Evolutionary conservation across 306 rosid species (phyloP).

Genomic region (Medicago ruthenica): DNA sequence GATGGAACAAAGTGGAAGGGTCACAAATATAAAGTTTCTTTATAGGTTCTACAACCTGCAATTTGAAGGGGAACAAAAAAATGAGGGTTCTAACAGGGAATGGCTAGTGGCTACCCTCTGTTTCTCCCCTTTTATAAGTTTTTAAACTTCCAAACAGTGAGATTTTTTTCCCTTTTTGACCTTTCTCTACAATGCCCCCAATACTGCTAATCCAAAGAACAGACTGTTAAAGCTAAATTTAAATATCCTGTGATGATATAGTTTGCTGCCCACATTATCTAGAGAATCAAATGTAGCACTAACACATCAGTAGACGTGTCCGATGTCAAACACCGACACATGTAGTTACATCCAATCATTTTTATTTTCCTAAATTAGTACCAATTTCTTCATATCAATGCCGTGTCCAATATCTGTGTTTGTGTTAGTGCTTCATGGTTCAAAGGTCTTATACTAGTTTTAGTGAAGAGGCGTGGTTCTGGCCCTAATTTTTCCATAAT

Average conservation of each 20-base stretch:
- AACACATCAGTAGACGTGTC: too few species aligned
- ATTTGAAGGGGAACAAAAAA: background rate
- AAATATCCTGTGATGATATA: background rate
- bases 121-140: background rate
- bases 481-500: background rate
- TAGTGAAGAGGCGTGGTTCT: conserved; percentile 10
- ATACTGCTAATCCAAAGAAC: background rate
- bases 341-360: too few species aligned
- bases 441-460: background rate
- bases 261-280: background rate
- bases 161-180: background rate
- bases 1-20: conserved; percentile 15
- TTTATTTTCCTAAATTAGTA: too few species aligned
- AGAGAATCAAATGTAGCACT: background rate
- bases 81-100: background rate
- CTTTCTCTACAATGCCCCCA: background rate
- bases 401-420: too few species aligned
- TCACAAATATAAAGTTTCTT: background rate
- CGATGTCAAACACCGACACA: too few species aligned
- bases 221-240: conserved; percentile 1
- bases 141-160: background rate
- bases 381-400: too few species aligned
- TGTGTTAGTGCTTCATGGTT: background rate
- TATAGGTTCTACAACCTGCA: background rate
- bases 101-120: background rate